Percentiles rank a stretch among this genome's conserved stretches.
Evolutionary conservation across 371 early-diverging fungal species (phyloP).

Genomic region (Cokeromyces recurvatus): DNA sequence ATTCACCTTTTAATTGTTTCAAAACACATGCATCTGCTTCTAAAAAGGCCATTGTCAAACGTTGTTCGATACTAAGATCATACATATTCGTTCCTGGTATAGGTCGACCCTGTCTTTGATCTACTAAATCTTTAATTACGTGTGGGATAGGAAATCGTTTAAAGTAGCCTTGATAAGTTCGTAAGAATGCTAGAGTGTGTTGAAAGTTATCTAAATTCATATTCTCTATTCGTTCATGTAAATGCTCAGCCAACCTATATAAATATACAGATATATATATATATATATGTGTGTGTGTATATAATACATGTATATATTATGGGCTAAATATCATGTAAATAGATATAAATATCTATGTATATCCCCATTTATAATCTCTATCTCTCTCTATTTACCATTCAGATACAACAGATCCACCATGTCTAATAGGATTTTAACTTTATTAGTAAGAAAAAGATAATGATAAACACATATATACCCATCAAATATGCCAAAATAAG

Average conservation of each 20-base stretch:
- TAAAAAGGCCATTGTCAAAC: constrained; percentile 50
- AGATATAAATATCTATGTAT: no score
- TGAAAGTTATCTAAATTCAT: constrained; percentile 31
- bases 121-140: constrained; percentile 16
- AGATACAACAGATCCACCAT: constrained; percentile 42
- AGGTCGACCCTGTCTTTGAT: constrained; percentile 10
- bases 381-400: constrained; percentile 29
- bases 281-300: no score
- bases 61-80: constrained; percentile 55
- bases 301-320: not conserved
- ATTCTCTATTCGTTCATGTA: constrained; percentile 43
- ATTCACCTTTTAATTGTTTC: constrained; percentile 4
- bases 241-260: constrained; percentile 33
- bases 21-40: constrained; percentile 43
- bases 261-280: not conserved
- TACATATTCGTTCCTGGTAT: not conserved
- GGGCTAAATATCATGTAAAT: not conserved
- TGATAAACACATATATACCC: constrained; percentile 29
- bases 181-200: constrained; percentile 21
- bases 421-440: constrained; percentile 16
- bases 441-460: not conserved
- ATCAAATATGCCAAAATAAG: constrained; percentile 53
- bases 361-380: not conserved
- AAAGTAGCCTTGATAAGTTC: constrained; percentile 44
- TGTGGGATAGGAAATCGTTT: constrained; percentile 33